phyloP scores from a whole-genome alignment of 176 grass and related monocot species.

The Hyparrhenia diplandra region DNA sequence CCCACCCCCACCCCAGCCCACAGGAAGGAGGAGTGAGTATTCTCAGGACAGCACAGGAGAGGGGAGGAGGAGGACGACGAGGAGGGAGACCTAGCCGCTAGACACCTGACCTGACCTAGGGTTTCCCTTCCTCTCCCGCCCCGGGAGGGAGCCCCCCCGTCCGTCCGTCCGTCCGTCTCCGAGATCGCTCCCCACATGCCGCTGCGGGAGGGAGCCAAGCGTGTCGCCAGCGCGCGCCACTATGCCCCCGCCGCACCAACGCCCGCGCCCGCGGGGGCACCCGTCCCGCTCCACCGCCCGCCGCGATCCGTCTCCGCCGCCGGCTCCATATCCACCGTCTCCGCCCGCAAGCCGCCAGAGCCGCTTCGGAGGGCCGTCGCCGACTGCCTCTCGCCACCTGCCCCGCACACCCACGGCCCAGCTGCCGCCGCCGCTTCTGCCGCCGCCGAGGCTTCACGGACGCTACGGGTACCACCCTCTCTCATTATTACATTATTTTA shows the following conservation, averaged over 20 bases:
- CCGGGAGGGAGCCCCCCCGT: too few species aligned
- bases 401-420: slow-evolving; percentile 63
- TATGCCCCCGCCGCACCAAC: slow-evolving; percentile 25
- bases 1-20: too few species aligned
- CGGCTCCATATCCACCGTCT: slow-evolving; percentile 29
- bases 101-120: neutral
- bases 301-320: slow-evolving; percentile 35
- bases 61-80: neutral
- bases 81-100: neutral
- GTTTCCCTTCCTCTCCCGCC: neutral
- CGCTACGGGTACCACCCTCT: slow-evolving; percentile 57
- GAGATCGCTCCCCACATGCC: slow-evolving; percentile 34
- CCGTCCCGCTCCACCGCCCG: slow-evolving; percentile 28
- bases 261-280: neutral
- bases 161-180: neutral
- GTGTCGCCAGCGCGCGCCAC: slow-evolving; percentile 43
- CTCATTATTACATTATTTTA: too few species aligned
- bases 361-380: slow-evolving; percentile 83
- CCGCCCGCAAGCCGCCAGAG: slow-evolving; percentile 70
- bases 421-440: slow-evolving; percentile 45
- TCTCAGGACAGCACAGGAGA: too few species aligned
- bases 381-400: slow-evolving; percentile 85
- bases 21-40: too few species aligned
- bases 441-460: slow-evolving; percentile 67
- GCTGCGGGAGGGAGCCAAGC: slow-evolving; percentile 55